phyloP scores from a whole-genome alignment of 2,329 filamentous ascomycete genomes.

The Hypoxylon rubiginosum region DNA sequence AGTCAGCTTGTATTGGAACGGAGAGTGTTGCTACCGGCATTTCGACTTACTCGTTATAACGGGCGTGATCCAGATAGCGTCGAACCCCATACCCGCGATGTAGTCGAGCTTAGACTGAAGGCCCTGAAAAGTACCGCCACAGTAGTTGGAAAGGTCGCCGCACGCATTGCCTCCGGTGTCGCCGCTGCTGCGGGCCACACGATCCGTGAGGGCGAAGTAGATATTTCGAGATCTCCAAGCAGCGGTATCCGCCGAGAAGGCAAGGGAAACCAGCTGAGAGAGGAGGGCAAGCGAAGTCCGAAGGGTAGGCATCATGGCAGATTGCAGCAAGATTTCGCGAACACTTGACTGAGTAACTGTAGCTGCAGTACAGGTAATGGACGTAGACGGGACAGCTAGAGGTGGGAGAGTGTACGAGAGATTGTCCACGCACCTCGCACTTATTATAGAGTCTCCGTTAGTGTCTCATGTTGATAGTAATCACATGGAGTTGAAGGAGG shows the following conservation, averaged over 20 bases:
- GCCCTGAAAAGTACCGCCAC: slow-evolving; percentile 72
- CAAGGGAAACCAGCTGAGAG: slow-evolving; percentile 34
- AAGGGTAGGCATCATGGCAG: slow-evolving; percentile 28
- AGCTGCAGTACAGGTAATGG: background rate
- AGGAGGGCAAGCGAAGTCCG: slow-evolving; percentile 29
- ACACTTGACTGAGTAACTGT: background rate
- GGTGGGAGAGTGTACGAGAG: too few relatives aligned
- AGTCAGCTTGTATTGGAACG: background rate
- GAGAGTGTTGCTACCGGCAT: background rate
- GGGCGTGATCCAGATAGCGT: slow-evolving; percentile 71
- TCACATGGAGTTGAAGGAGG: slow-evolving; percentile 10
- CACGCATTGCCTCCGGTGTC: slow-evolving; percentile 61
- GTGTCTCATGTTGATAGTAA: slow-evolving; percentile 8
- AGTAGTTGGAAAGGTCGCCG: slow-evolving; percentile 62
- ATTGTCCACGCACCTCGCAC: too few relatives aligned
- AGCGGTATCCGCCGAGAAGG: slow-evolving; percentile 52
- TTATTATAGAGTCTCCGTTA: slow-evolving; percentile 1
- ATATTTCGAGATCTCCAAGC: slow-evolving; percentile 68
- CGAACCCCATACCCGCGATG: slow-evolving; percentile 72
- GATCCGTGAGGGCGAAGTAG: slow-evolving; percentile 71
- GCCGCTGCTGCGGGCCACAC: slow-evolving; percentile 63
- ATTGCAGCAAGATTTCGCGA: background rate
- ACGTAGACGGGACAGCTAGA: background rate
- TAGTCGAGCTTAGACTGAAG: slow-evolving; percentile 72
- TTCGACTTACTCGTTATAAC: slow-evolving; percentile 61